phyloP scores from a whole-genome alignment of 169 alveolate genomes.

The Theileria equi region DNA sequence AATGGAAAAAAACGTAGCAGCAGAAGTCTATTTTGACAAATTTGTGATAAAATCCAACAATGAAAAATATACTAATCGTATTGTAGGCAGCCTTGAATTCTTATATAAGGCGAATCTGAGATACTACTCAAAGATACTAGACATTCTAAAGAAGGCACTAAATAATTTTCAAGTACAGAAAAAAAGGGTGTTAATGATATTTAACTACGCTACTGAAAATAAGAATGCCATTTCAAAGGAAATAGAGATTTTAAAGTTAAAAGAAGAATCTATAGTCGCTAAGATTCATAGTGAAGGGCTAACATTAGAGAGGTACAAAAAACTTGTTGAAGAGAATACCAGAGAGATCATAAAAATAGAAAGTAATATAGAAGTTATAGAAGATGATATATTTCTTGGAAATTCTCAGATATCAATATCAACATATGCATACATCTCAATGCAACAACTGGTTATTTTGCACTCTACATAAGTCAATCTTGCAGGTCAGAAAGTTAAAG shows the following conservation, averaged over 20 bases:
- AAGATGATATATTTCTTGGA: too few relatives aligned
- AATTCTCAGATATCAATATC: too few relatives aligned
- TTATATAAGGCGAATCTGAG: conserved; percentile 25
- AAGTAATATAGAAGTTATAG: too few relatives aligned
- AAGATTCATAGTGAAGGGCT: too few relatives aligned
- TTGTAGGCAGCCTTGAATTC: conserved; percentile 16
- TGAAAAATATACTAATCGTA: neutral
- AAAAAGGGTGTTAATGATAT: neutral
- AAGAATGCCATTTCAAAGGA: conserved; percentile 13
- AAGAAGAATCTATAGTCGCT: too few relatives aligned
- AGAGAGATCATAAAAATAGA: too few relatives aligned
- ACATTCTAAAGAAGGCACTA: neutral
- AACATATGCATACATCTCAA: too few relatives aligned
- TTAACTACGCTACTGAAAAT: conserved; percentile 25
- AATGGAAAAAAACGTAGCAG: conserved; percentile 3
- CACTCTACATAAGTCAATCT: too few relatives aligned
- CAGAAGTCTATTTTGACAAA: neutral
- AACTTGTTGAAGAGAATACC: too few relatives aligned
- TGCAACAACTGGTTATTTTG: too few relatives aligned
- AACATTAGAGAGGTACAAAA: too few relatives aligned
- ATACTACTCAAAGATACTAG: conserved; percentile 24
- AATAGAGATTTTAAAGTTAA: neutral
- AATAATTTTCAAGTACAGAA: neutral
- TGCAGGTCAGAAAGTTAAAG: too few relatives aligned
- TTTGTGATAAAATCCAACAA: neutral